Percentiles rank a stretch among this genome's conserved stretches.
phyloP scores from a whole-genome alignment of 2,329 filamentous ascomycete species.

The Paecilomyces sp. region DNA sequence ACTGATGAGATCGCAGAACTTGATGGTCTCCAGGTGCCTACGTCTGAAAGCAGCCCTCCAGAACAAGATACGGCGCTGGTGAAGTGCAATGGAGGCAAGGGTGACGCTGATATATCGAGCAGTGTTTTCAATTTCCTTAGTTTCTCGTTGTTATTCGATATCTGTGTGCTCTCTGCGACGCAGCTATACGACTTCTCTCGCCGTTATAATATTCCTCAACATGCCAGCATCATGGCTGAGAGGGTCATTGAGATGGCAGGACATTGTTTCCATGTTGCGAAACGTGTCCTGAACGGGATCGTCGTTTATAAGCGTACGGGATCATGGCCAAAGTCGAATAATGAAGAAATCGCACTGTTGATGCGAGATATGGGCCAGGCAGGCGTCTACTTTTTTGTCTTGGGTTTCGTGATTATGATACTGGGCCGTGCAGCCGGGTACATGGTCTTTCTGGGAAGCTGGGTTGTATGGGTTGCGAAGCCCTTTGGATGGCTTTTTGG shows the following conservation, averaged over 20 bases:
- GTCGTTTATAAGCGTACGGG: slow-evolving; percentile 25
- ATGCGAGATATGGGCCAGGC: slow-evolving; percentile 25
- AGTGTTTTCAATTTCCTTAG: slow-evolving; percentile 12
- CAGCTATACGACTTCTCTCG: slow-evolving; percentile 17
- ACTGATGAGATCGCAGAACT: slow-evolving; percentile 26
- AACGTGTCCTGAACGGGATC: slow-evolving; percentile 15
- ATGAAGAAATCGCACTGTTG: slow-evolving; percentile 20
- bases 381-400: slow-evolving; percentile 23
- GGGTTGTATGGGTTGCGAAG: slow-evolving; percentile 28
- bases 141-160: slow-evolving; percentile 23
- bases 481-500: slow-evolving; percentile 27
- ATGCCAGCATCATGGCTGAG: slow-evolving; percentile 14
- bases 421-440: slow-evolving; percentile 23
- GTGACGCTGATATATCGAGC: not conserved
- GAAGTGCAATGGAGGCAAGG: not conserved
- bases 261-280: slow-evolving; percentile 23
- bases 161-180: slow-evolving; percentile 18
- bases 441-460: slow-evolving; percentile 24
- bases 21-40: slow-evolving; percentile 26
- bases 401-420: slow-evolving; percentile 24
- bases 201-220: slow-evolving; percentile 15
- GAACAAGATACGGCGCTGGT: slow-evolving; percentile 1
- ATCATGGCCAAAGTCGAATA: slow-evolving; percentile 19
- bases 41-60: slow-evolving; percentile 7
- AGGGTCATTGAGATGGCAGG: slow-evolving; percentile 22